Evolutionary conservation across 176 grass and related monocot genomes (phyloP), one percentile per base, ranked within the genome.

Genomic region (Bothriochloa decipiens): DNA sequence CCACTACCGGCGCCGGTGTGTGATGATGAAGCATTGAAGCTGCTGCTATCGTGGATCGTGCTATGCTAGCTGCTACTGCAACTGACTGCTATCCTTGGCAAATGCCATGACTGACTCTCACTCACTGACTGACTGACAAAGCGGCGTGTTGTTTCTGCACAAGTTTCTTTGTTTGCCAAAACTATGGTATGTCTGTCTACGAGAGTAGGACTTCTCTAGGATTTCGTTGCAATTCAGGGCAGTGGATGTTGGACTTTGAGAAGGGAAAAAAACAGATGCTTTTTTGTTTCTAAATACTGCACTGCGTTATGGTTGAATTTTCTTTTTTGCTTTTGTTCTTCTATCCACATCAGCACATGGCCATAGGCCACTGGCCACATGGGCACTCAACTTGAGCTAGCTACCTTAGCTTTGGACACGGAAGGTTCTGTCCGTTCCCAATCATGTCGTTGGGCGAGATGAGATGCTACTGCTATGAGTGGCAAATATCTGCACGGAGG

Each of bases 401-500:
- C 15, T 18, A 18, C 1, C n/a, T 1, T 16, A 58, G 2, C 22
- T 11, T 6, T 68, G 69, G 69, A 62, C 18, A n/a, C 3, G 25
- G 49, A 75, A 33, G 23, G 25, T 28, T 67, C 39, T 45, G 23
- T 65, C 58, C 29, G 16, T 78, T 64, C 3, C 6, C 40, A 79
- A 22, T 18, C 5, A 8, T 42, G 35, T 52, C 11, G 22, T 57
- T 66, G 0, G n/a, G n/a, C n/a, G n/a, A n/a, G n/a, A n/a, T n/a
- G n/a, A n/a, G n/a, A n/a, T n/a, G n/a, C n/a, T n/a, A n/a, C n/a
- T n/a, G 40, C 27, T 35, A 16, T 46, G n/a, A 5, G 10, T 49
- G 25, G 37, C 61, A 81, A 81, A 81, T 53, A 69, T 69, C 78
- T 53, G 18, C 65, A 49, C 70, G 71, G 23, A 5, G 25, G 26